Evolutionary conservation across 1,139 yeast genomes (phyloP), one percentile per base, ranked within the genome.

Genomic region (Eremothecium cymbalariae): DNA sequence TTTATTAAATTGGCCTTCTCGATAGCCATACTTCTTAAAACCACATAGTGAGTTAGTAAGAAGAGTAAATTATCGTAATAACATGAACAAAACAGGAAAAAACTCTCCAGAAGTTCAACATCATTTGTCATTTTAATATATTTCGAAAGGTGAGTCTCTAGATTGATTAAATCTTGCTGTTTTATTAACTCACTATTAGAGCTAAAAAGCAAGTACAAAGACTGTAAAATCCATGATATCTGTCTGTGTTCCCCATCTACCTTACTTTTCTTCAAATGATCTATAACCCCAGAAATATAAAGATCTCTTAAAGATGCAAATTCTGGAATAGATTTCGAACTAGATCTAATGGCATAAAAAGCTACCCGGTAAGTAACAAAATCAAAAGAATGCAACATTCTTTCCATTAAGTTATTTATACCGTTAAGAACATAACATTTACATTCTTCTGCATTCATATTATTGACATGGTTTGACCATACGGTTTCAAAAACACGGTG

Each of bases 31-130:
- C 41, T 42, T 40, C 64, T 49, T 4, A 60, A 35, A 2, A 54
- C 50, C 29, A 60, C 37, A 32, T 59, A 63, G 18, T 62, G 53
- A 1, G 64, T 55, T 36, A 53, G 50, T n/a, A 59, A 34, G 40
- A 47, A 53, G 28, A 47, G 48, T 6, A 53, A 25, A 6, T 43
- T 43, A 7, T 41, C 46, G 1, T 41, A 25, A 11, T 44, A 43
- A 6, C 47, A 35, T 20, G 53, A 52, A 3, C 63, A 38, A 20
- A 56, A 47, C 8, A 67, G 42, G 5, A 53, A 37, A 42, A 64
- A 68, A 8, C 51, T 50, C 2, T 43, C 42, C 21, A 55, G 48
- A 4, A 57, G 25, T 1, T 42, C 40, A 3, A 27, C 13, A 4
- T 25, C 27, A 3, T 18, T 11, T n/a, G 30, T 21, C 19, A 18